phyloP scores from a whole-genome alignment of 306 rosid species.

The Pterocarpus santalinus region DNA sequence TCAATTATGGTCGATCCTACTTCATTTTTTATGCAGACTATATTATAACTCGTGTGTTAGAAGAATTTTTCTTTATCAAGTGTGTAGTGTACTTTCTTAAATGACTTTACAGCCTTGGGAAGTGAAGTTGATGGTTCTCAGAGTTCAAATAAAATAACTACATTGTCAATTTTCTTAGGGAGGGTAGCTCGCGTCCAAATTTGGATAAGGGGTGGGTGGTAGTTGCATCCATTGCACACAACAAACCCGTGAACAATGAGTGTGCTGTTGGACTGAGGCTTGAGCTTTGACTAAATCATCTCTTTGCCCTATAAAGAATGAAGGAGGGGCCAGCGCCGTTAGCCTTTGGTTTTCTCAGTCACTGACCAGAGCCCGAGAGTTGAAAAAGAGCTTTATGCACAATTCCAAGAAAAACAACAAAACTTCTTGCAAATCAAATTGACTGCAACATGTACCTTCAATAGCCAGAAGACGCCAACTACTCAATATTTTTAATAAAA shows the following conservation, averaged over 20 bases:
- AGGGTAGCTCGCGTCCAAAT: not conserved
- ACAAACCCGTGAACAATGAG: not conserved
- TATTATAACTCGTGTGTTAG: too few species aligned
- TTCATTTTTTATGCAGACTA: too few species aligned
- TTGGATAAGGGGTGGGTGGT: not conserved
- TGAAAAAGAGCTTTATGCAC: not conserved
- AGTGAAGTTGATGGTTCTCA: too few species aligned
- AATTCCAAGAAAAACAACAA: slow-evolving; percentile 13
- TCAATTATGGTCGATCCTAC: too few species aligned
- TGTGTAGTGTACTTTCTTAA: too few species aligned
- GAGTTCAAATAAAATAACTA: too few species aligned
- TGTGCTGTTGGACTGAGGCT: not conserved
- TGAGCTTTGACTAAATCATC: not conserved
- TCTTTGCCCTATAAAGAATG: not conserved
- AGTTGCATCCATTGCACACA: not conserved
- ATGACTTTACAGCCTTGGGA: too few species aligned
- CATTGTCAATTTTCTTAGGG: not conserved
- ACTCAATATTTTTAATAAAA: too few species aligned
- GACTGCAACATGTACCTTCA: not conserved
- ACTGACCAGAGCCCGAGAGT: not conserved
- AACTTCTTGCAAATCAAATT: not conserved
- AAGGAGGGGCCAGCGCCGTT: not conserved
- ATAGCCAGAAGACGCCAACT: too few species aligned
- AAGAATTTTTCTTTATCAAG: too few species aligned
- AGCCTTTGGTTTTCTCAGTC: not conserved